Evolutionary conservation across 352 stramenopile genomes (phyloP).

Genomic region (Phytophthora vignae): DNA sequence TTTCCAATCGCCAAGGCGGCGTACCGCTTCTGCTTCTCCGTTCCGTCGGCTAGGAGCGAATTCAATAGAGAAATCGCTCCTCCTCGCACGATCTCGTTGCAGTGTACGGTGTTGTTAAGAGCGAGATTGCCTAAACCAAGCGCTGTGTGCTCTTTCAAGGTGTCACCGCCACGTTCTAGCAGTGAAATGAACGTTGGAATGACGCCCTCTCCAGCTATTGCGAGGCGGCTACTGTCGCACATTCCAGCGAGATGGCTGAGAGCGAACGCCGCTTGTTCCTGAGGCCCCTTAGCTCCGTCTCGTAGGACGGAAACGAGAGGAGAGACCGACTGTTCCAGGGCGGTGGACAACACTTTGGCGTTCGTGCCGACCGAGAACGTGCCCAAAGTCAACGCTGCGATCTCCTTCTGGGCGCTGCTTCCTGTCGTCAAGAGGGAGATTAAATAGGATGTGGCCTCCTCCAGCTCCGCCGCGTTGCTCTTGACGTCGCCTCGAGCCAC

Average conservation of each 20-base stretch:
- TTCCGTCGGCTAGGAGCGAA: neutral
- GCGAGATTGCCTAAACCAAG: constrained; percentile 11
- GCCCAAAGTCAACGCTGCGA: constrained; percentile 5
- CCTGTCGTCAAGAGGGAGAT: neutral
- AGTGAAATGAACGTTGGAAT: constrained; percentile 8
- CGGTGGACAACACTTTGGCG: neutral
- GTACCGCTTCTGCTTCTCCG: neutral
- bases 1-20: neutral
- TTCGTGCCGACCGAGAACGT: constrained; percentile 2
- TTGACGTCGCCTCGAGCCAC: constrained; percentile 1
- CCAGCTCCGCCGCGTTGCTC: neutral
- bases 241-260: constrained; percentile 8
- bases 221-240: constrained; percentile 2
- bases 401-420: neutral
- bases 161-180: neutral
- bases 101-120: neutral
- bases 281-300: neutral
- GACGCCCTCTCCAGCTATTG: neutral
- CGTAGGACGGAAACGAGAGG: neutral
- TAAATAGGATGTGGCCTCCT: constrained; percentile 4
- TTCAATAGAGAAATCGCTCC: constrained; percentile 2
- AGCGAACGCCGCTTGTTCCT: constrained; percentile 9
- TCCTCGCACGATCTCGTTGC: neutral
- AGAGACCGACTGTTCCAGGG: neutral
- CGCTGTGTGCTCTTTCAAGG: constrained; percentile 3